These are phyloP conservation scores for Coniochaeta hoffmannii DNA, from an alignment of 2,329 filamentous ascomycete genomes.

Conservation along the genomic window DNA sequence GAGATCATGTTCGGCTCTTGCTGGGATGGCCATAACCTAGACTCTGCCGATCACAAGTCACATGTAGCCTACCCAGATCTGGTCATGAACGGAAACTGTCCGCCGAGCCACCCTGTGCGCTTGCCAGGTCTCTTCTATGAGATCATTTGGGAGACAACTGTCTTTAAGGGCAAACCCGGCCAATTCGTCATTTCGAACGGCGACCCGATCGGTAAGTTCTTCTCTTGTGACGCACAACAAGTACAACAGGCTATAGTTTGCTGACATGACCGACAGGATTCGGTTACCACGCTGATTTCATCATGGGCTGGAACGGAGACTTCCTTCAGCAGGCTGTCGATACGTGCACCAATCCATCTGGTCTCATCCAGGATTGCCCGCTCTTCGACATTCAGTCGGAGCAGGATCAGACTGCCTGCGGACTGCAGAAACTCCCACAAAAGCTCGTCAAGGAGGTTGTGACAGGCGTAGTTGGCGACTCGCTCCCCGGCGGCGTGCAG, in stretches of 20 bases:
- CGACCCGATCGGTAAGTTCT: conserved; percentile 58
- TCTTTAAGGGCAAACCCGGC: conserved; percentile 55
- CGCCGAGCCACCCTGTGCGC: conserved; percentile 57
- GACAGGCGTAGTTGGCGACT: conserved; percentile 38
- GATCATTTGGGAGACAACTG: conserved; percentile 71
- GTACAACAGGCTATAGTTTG: background rate
- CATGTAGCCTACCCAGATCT: conserved; percentile 74
- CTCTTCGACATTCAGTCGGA: conserved; percentile 64
- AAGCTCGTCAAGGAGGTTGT: conserved; percentile 53
- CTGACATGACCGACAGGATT: conserved; percentile 40
- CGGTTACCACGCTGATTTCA: conserved; percentile 75
- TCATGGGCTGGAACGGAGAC: conserved; percentile 65
- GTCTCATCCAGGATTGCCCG: conserved; percentile 64
- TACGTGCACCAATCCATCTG: conserved; percentile 64
- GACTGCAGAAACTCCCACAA: conserved; percentile 46
- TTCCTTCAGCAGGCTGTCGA: conserved; percentile 68
- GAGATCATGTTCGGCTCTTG: conserved; percentile 87
- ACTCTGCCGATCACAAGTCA: conserved; percentile 46
- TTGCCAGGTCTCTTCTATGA: conserved; percentile 76
- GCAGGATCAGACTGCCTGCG: conserved; percentile 48
- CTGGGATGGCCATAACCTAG: conserved; percentile 67
- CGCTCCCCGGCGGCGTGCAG: conserved; percentile 57
- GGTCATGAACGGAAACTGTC: conserved; percentile 72
- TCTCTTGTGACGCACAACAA: background rate
- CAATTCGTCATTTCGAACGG: conserved; percentile 72